Percentiles rank a stretch among this genome's conserved stretches.
Evolutionary conservation across 345 rosid genomes (phyloP).

Genomic region (Angophora floribunda): DNA sequence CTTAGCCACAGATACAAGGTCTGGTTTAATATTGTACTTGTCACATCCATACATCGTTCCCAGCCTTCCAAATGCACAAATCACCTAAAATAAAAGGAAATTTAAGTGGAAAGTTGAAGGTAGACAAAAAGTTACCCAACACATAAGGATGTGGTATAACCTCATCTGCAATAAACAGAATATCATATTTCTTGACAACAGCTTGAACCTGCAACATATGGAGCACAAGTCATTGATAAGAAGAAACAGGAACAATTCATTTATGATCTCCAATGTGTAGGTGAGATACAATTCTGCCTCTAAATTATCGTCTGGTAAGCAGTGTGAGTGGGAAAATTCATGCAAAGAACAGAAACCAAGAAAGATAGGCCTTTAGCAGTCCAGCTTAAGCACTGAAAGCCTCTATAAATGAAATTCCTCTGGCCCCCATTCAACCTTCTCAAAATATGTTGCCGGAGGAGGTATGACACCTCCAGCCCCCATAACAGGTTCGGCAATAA

Average conservation of each 20-base stretch:
- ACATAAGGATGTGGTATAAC: conserved; percentile 12
- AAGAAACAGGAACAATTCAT: not conserved
- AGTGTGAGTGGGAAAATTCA: not conserved
- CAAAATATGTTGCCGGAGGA: conserved; percentile 94
- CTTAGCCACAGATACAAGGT: conserved; percentile 85
- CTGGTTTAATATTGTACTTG: conserved; percentile 86
- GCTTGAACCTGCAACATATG: conserved; percentile 66
- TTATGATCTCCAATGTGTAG: not conserved
- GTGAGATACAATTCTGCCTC: not conserved
- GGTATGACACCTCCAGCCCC: conserved; percentile 98
- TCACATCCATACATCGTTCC: conserved; percentile 95
- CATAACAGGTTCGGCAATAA: conserved; percentile 96
- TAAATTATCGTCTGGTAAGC: not conserved
- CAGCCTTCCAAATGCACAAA: conserved; percentile 97
- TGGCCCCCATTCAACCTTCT: conserved; percentile 44
- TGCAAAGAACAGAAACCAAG: not conserved
- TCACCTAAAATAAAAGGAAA: conserved; percentile 42
- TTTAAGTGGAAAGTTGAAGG: not conserved
- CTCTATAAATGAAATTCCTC: not conserved
- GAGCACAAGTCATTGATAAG: not conserved
- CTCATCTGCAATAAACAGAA: conserved; percentile 92
- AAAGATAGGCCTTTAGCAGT: not conserved
- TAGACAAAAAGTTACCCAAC: not conserved
- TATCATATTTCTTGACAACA: conserved; percentile 78
- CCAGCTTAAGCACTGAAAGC: not conserved